Percentiles rank a stretch among this genome's conserved stretches.
Evolutionary conservation across 176 grass and related monocot species (phyloP).

Genomic region (Alloteropsis semialata): DNA sequence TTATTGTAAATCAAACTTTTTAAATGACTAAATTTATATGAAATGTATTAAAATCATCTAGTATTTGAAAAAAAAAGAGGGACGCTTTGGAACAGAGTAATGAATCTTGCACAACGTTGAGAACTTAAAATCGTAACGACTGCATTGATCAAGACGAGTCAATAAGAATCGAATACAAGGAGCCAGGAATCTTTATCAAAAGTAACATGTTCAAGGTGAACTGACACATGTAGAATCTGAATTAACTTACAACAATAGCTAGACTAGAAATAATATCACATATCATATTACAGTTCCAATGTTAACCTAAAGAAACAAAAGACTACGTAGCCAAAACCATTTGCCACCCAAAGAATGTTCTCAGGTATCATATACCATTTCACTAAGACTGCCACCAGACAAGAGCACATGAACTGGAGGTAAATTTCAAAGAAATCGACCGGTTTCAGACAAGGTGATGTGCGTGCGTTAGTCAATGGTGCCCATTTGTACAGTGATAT

Average conservation of each 20-base stretch:
- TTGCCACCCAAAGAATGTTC: conserved; percentile 47
- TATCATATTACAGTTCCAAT: conserved; percentile 43
- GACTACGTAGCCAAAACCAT: conserved; percentile 39
- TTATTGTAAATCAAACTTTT: no score
- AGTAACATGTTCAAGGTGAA: conserved; percentile 34
- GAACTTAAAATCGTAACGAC: no score
- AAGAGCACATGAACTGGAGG: conserved; percentile 38
- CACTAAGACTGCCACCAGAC: conserved; percentile 23
- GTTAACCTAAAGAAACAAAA: conserved; percentile 36
- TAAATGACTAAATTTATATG: no score
- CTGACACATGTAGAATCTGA: conserved; percentile 2
- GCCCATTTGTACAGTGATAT: conserved; percentile 53
- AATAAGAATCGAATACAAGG: background rate
- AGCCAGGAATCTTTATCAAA: background rate
- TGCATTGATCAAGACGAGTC: background rate
- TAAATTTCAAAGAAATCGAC: conserved; percentile 30
- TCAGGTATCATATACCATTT: conserved; percentile 16
- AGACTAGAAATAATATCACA: conserved; percentile 44
- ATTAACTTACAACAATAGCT: conserved; percentile 49
- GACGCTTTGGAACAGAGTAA: no score
- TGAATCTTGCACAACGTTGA: no score
- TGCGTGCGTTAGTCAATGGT: conserved; percentile 17
- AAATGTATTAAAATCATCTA: no score
- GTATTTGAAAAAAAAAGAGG: no score
- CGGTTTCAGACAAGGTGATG: conserved; percentile 27